Evolutionary conservation across 2,329 filamentous ascomycete genomes (phyloP), one percentile per base, ranked within the genome.

Genomic region (Trichoderma asperellum): DNA sequence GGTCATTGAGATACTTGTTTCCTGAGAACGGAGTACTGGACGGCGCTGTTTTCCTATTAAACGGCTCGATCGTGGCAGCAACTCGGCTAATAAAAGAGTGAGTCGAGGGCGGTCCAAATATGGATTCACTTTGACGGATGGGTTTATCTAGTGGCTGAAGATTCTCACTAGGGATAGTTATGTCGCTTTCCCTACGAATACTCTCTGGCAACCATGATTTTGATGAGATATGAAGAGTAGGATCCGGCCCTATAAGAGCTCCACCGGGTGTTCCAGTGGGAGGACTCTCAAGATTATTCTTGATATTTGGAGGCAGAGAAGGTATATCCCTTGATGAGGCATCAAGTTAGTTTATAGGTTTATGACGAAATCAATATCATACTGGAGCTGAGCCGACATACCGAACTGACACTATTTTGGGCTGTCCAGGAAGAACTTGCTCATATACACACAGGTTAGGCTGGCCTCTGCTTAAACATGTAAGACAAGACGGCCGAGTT

Each of bases 51-150:
- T 52, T 37, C 21, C 27, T 63, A 32, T 34, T 67, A 21, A 43
- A 37, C 4, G 64, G 64, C 18, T 67, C 64, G 11, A 67, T 67
- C 55, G 55, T 35, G 32, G 64, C 64, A 21, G 49, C 47, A 34
- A 67, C 55, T n/a, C 55, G 64, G 35, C 24, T 67, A 16, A 67
- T 67, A 16, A 67, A 67, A 6, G 64, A 67, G 29, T 59, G 32
- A 27, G 64, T 67, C 14, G 64, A 67, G 5, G 64, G 64, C 10
- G 64, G 64, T 2, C 64, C 64, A 12, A 59, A 67, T 27, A 59
- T 47, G 8, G 56, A 32, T 24, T 67, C 64, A 18, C 35, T 24
- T 29, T 47, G 64, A 35, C 40, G 32, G 10, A 34, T 10, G 4
- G 27, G 27, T 10, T 29, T 57, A 21, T 59, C 37, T 6, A 29